A percentile compares a stretch with the other conserved stretches of the same genome.
phyloP scores from a whole-genome alignment of 139 green algal species.

The Closterium sp. region DNA sequence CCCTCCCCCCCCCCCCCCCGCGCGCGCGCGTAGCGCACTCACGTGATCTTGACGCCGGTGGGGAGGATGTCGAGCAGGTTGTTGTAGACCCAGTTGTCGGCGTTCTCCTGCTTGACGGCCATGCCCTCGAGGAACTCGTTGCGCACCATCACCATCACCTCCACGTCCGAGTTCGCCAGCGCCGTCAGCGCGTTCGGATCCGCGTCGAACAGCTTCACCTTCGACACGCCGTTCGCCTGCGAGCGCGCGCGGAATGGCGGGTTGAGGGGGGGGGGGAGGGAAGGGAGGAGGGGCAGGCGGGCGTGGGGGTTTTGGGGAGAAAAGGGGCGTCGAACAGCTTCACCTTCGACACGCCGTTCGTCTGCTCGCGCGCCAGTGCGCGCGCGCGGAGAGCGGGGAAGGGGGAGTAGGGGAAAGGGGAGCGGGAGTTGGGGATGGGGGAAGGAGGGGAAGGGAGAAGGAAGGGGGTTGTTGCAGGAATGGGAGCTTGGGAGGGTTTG shows the following conservation, averaged over 20 bases:
- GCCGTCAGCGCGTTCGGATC: slow-evolving; percentile 8
- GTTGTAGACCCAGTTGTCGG: slow-evolving; percentile 29
- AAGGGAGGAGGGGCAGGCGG: too few relatives aligned
- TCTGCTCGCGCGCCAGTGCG: background rate
- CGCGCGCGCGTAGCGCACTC: background rate
- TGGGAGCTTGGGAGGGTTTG: too few relatives aligned
- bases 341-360: slow-evolving; percentile 17
- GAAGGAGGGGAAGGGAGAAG: too few relatives aligned
- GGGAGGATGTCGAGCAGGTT: slow-evolving; percentile 18
- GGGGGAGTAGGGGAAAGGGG: too few relatives aligned
- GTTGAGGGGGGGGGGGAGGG: too few relatives aligned
- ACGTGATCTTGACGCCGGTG: slow-evolving; percentile 11
- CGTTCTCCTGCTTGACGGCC: background rate
- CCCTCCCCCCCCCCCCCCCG: background rate
- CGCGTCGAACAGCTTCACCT: slow-evolving; percentile 40
- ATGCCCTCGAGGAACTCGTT: slow-evolving; percentile 25
- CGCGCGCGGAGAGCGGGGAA: too few relatives aligned
- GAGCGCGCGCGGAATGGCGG: too few relatives aligned
- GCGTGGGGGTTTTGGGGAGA: too few relatives aligned
- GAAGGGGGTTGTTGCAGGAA: too few relatives aligned
- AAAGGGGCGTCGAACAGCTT: slow-evolving; percentile 41
- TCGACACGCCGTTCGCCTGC: slow-evolving; percentile 15
- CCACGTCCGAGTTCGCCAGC: slow-evolving; percentile 1
- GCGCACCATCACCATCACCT: slow-evolving; percentile 39
- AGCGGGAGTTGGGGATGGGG: too few relatives aligned